Evolutionary conservation across 129 eudicot species (phyloP).

Genomic region (Tagetes erecta): DNA sequence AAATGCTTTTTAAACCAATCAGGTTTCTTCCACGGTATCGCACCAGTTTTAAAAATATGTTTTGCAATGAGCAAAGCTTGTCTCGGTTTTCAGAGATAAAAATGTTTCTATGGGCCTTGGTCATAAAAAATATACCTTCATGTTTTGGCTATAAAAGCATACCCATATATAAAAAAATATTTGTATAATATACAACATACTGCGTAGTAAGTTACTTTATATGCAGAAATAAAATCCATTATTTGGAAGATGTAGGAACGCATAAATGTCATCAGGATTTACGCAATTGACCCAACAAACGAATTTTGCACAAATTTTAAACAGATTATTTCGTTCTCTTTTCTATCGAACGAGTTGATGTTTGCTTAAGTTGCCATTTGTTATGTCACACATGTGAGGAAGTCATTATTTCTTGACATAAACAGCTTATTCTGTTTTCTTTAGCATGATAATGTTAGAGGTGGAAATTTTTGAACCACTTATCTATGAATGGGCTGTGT

Average conservation of each 20-base stretch:
- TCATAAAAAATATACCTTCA: no score
- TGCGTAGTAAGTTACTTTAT: background rate
- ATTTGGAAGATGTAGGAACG: constrained; percentile 8
- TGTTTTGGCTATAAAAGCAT: no score
- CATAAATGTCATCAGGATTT: background rate
- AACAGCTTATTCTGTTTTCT: background rate
- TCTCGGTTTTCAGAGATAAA: no score
- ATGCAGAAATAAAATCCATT: background rate
- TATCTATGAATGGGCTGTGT: background rate
- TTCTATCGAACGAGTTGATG: background rate
- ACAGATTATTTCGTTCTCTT: background rate
- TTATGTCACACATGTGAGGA: background rate
- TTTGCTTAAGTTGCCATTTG: background rate
- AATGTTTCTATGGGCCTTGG: no score
- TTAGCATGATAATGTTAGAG: background rate
- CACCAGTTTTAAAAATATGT: no score
- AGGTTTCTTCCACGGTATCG: no score
- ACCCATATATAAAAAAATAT: no score
- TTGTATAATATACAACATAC: no score
- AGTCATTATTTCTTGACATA: background rate
- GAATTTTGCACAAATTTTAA: background rate
- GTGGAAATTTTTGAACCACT: background rate
- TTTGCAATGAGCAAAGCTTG: no score
- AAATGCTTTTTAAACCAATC: background rate
- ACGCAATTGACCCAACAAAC: background rate